These are phyloP conservation scores for Aspergillus flavus DNA, from an alignment of 2,329 filamentous ascomycete species.

Conservation along the genomic window DNA sequence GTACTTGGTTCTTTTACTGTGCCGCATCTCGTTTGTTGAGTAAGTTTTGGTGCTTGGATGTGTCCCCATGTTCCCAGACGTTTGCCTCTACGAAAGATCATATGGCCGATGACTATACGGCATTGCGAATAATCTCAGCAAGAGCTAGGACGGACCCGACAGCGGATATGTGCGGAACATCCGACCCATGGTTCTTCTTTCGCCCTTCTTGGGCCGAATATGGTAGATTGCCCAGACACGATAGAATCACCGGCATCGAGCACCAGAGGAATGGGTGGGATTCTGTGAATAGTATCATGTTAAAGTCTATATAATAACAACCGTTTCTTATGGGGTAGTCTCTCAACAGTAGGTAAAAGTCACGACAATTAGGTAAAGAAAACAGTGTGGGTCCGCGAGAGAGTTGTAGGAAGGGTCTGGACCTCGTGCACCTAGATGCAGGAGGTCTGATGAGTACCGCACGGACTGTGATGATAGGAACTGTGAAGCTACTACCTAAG, in stretches of 20 bases:
- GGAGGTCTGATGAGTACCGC: slow-evolving; percentile 2
- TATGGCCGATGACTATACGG: not conserved
- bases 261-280: not conserved
- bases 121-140: not conserved
- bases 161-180: not conserved
- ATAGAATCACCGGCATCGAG: not conserved
- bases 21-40: not conserved
- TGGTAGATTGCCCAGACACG: not conserved
- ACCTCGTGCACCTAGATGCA: not conserved
- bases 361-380: not conserved
- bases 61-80: not conserved
- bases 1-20: not conserved
- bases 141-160: not conserved
- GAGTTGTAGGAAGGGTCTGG: not conserved
- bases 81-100: not conserved
- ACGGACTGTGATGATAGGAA: not conserved
- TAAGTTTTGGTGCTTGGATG: not conserved
- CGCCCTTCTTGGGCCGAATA: not conserved
- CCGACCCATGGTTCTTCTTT: not conserved
- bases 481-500: not conserved
- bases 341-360: too few species aligned
- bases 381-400: not conserved
- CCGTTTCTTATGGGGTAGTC: not conserved
- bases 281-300: not conserved
- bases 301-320: not conserved